phyloP scores from a whole-genome alignment of 129 eudicot species.

The Solidago caesia region DNA sequence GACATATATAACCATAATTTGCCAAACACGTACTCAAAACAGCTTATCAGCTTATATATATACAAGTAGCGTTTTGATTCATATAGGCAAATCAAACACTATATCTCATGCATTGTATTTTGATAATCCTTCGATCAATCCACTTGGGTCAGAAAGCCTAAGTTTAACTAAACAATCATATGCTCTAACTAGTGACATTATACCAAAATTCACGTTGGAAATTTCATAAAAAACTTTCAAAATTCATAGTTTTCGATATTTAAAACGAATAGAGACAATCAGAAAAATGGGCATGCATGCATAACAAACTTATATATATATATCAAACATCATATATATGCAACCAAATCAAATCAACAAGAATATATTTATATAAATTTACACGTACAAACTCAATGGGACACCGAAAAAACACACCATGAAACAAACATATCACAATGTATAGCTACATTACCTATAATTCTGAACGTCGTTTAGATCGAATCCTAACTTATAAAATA shows the following conservation, averaged over 20 bases:
- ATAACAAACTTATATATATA: not conserved
- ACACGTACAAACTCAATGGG: not conserved
- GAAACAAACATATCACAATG: not conserved
- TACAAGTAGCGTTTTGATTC: too few relatives aligned
- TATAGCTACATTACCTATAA: constrained; percentile 24
- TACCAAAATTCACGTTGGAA: not conserved
- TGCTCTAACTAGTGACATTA: not conserved
- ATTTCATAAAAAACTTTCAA: not conserved
- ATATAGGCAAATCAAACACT: too few relatives aligned
- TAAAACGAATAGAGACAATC: not conserved
- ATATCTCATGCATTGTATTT: not conserved
- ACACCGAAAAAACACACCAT: not conserved
- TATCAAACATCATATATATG: not conserved
- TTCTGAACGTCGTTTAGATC: constrained; percentile 28
- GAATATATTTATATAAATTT: constrained; percentile 5
- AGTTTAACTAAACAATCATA: not conserved
- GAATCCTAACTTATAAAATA: constrained; percentile 14
- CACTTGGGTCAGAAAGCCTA: too few relatives aligned
- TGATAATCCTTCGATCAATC: not conserved
- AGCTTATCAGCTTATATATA: too few relatives aligned
- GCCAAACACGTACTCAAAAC: too few relatives aligned
- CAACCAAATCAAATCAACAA: constrained; percentile 2
- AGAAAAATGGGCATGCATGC: not conserved
- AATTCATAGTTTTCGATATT: constrained; percentile 3
- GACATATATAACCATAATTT: too few relatives aligned